Evolutionary conservation across 169 alveolate genomes (phyloP).

Genomic region (Eimeria falciformis): DNA sequence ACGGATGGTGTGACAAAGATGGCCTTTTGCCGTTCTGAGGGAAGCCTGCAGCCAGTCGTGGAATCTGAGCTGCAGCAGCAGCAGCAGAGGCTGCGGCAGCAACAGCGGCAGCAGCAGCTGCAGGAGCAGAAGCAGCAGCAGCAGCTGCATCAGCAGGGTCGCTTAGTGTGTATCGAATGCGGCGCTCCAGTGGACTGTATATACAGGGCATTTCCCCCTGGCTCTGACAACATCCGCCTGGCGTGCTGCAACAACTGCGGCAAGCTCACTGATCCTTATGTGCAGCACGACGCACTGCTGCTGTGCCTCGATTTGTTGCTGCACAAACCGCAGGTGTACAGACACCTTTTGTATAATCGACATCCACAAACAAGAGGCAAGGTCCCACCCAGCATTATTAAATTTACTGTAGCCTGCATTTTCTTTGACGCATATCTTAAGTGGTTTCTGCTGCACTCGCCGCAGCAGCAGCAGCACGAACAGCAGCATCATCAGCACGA

Average conservation of each 20-base stretch:
- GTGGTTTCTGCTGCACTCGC: conserved; percentile 70
- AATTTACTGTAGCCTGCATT: conserved; percentile 45
- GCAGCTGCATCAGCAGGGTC: conserved; percentile 21
- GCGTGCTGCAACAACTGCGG: conserved; percentile 70
- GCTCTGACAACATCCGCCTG: conserved; percentile 60
- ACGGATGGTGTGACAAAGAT: too few relatives aligned
- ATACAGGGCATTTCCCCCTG: conserved; percentile 45
- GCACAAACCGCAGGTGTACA: conserved; percentile 70
- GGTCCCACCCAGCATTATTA: conserved; percentile 8
- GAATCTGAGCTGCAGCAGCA: background rate
- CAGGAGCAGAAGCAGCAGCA: conserved; percentile 31
- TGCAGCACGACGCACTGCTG: conserved; percentile 71
- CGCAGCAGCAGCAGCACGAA: conserved; percentile 46
- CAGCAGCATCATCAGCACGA: conserved; percentile 29
- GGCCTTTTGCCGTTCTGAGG: background rate
- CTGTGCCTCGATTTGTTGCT: conserved; percentile 59
- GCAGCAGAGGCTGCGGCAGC: background rate
- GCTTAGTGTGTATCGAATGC: conserved; percentile 67
- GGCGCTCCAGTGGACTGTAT: conserved; percentile 61
- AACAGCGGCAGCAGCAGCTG: conserved; percentile 5
- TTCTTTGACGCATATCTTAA: conserved; percentile 66
- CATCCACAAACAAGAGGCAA: conserved; percentile 39
- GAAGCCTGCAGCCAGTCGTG: conserved; percentile 24
- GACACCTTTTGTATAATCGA: conserved; percentile 71
- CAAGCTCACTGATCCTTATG: conserved; percentile 55